These are phyloP conservation scores for Boletales sp. DNA, from an alignment of 768 basidiomycete species.

Conservation along the genomic window DNA sequence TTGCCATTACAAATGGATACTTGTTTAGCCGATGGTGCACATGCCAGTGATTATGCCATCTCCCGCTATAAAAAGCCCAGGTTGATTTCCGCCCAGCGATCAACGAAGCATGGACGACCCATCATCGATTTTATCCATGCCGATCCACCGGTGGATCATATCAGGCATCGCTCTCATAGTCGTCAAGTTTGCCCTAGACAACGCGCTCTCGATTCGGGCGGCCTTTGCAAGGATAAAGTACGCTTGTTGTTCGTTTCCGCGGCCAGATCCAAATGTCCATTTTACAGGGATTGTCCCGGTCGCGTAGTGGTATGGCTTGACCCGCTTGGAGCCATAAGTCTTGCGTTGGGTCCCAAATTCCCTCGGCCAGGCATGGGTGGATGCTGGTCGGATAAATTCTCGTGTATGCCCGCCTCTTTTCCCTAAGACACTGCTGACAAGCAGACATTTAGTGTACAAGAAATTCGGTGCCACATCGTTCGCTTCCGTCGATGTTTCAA, in stretches of 20 bases:
- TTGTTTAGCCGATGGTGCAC: no score
- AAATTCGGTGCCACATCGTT: conserved; percentile 38
- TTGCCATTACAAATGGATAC: no score
- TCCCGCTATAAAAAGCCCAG: no score
- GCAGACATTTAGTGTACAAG: not conserved
- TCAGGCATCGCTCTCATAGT: conserved; percentile 3
- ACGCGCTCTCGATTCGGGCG: not conserved
- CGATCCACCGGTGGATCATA: conserved; percentile 8
- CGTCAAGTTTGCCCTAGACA: conserved; percentile 9
- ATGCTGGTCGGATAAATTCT: conserved; percentile 33
- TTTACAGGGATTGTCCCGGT: conserved; percentile 19
- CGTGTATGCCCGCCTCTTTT: conserved; percentile 25
- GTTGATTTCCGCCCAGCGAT: no score
- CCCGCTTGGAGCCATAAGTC: conserved; percentile 28
- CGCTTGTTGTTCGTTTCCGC: not conserved
- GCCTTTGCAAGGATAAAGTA: conserved; percentile 20
- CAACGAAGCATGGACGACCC: conserved; percentile 4
- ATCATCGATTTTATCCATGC: not conserved
- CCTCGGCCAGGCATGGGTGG: conserved; percentile 35
- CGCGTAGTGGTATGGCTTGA: conserved; percentile 25
- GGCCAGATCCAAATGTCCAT: not conserved
- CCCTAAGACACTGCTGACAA: conserved; percentile 3
- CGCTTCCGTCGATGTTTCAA: conserved; percentile 32
- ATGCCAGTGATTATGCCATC: no score
- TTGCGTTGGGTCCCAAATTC: conserved; percentile 29